Base-by-base conservation (phyloP, 73 alveolate genomes). In the Paramecium primaurelia region DNA sequence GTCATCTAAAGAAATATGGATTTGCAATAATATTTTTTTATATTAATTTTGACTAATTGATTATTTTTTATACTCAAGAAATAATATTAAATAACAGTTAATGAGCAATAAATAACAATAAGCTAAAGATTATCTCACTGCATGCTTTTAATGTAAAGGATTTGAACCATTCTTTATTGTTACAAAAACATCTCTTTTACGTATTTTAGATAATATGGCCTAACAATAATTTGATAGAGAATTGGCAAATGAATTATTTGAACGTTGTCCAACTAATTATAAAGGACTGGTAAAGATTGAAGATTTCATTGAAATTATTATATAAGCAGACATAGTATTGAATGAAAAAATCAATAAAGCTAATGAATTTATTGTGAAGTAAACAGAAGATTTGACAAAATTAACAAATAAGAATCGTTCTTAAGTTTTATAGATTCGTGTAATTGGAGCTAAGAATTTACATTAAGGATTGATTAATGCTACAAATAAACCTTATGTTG, bases 141-240 rank as follows among this genome's bases (percentile, higher is more conserved):
- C 88, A 10, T 75, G 88, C 8, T 75, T 75, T 42, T n/a, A 75
- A 38, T 22, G 68, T 38, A 75, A 75, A 37, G 88, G 88, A 75
- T 75, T 75, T 75, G 58, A 38, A 42, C 58, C 60, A 11, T 36
- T 38, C 20, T 42, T 38, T 42, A 75, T 75, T 42, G 88, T 75
- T 4, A 30, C 88, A 14, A 75, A 75, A 75, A 18, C 58, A 42
- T 34, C 88, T 12, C 60, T 75, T 36, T 75, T 75, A 75, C 68
- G 68, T 25, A 75, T 75, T 22, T 75, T 75, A 75, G 88, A 75
- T 20, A 25, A 22, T 14, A 75, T 75, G 88, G 88, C 64, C 18
- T 36, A 30, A 38, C 5, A 12, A 38, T 9, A 30, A 30, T 75
- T 75, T 75, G 88, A 75, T 75, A 75, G 88, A 42, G 88, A 75